Evolutionary conservation across 2,329 filamentous ascomycete genomes (phyloP).

Genomic region (Colletotrichum australisinense): DNA sequence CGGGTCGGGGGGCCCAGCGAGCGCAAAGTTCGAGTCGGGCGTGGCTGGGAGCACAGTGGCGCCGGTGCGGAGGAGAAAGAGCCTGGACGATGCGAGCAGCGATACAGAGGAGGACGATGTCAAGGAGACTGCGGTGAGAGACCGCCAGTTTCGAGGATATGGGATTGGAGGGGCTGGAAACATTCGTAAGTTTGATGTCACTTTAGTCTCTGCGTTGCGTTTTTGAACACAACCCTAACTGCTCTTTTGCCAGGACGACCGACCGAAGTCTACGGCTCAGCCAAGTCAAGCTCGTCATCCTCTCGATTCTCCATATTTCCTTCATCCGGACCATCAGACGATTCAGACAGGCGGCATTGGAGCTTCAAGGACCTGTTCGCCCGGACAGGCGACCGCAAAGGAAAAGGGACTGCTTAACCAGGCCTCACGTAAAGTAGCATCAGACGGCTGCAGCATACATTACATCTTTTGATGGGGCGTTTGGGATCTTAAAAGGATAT

Average conservation of each 20-base stretch:
- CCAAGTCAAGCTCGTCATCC: conserved; percentile 9
- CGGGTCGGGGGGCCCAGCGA: conserved; percentile 14
- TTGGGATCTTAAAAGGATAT: not conserved
- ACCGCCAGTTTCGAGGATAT: conserved; percentile 49
- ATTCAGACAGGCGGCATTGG: conserved; percentile 17
- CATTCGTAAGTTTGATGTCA: conserved; percentile 45
- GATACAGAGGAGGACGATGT: conserved; percentile 40
- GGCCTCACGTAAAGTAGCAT: not conserved
- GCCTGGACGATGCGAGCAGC: conserved; percentile 37
- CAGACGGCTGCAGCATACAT: not conserved
- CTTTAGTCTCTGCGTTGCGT: not conserved
- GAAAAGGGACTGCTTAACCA: conserved; percentile 9
- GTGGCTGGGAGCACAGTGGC: conserved; percentile 34
- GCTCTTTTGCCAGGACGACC: conserved; percentile 36
- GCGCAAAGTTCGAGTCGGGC: conserved; percentile 36
- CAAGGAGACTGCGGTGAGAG: conserved; percentile 42
- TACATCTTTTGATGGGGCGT: not conserved
- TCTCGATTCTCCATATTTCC: conserved; percentile 12
- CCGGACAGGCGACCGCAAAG: conserved; percentile 16
- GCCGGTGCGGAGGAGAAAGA: conserved; percentile 31
- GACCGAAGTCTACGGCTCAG: conserved; percentile 40
- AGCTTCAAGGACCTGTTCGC: conserved; percentile 29
- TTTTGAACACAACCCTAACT: not conserved
- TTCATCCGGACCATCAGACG: conserved; percentile 4
- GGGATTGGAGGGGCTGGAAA: conserved; percentile 54